phyloP scores from a whole-genome alignment of 2,329 filamentous ascomycete species.

The Hypomyces perniciosus region DNA sequence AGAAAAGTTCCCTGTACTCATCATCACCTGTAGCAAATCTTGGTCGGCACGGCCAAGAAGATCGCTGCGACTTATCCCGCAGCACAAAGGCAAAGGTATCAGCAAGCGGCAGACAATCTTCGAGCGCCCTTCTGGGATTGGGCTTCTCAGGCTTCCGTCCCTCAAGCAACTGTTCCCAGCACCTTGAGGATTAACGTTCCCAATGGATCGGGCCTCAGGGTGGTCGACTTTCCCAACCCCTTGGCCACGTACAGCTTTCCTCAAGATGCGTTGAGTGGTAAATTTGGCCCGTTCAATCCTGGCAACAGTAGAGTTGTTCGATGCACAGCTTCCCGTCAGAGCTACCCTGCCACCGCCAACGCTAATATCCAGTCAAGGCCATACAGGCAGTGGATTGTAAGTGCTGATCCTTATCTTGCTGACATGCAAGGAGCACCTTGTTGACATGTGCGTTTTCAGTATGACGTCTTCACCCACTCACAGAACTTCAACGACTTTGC shows the following conservation, averaged over 20 bases:
- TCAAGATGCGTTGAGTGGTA: slow-evolving; percentile 28
- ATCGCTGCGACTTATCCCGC: slow-evolving; percentile 41
- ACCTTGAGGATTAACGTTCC: slow-evolving; percentile 38
- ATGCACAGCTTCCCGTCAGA: slow-evolving; percentile 29
- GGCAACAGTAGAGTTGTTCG: slow-evolving; percentile 34
- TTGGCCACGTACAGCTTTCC: slow-evolving; percentile 48
- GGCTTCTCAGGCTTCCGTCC: slow-evolving; percentile 38
- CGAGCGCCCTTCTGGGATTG: slow-evolving; percentile 52
- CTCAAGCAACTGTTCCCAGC: slow-evolving; percentile 30
- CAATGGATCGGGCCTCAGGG: slow-evolving; percentile 23
- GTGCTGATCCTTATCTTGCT: slow-evolving; percentile 15
- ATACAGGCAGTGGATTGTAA: slow-evolving; percentile 37
- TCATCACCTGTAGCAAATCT: slow-evolving; percentile 39
- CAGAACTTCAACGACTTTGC: slow-evolving; percentile 30
- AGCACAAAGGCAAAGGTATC: slow-evolving; percentile 31
- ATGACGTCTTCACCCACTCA: slow-evolving; percentile 34
- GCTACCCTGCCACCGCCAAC: slow-evolving; percentile 36
- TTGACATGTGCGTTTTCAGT: slow-evolving; percentile 25
- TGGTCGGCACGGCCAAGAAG: slow-evolving; percentile 40
- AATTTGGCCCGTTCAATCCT: slow-evolving; percentile 31
- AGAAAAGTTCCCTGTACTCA: slow-evolving; percentile 4
- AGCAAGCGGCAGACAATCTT: slow-evolving; percentile 39
- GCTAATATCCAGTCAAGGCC: slow-evolving; percentile 23
- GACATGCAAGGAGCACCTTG: not conserved
- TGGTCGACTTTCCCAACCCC: slow-evolving; percentile 42